Percentiles rank a stretch among this genome's conserved stretches.
Evolutionary conservation across 2,329 filamentous ascomycete species (phyloP).

Genomic region (Sarocladium kiliense): DNA sequence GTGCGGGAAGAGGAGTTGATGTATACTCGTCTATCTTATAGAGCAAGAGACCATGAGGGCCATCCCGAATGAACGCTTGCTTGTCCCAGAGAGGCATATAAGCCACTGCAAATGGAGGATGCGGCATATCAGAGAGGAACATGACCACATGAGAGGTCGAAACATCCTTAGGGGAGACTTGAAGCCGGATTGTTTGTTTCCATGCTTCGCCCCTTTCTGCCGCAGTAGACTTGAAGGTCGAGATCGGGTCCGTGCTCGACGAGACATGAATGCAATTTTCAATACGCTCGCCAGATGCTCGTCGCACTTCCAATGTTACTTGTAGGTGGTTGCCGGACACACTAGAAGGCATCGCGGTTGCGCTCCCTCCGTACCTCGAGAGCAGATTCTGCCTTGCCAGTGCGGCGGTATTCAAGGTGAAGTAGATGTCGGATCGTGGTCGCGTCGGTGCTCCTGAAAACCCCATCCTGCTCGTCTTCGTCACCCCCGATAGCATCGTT

Average conservation of each 20-base stretch:
- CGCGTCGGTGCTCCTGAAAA: constrained; percentile 90
- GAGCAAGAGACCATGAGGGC: constrained; percentile 71
- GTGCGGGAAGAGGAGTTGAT: constrained; percentile 57
- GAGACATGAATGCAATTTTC: constrained; percentile 84
- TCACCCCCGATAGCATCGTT: constrained; percentile 76
- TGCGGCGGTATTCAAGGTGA: constrained; percentile 76
- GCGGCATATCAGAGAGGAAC: constrained; percentile 80
- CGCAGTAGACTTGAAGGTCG: constrained; percentile 83
- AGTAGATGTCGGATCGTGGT: constrained; percentile 87
- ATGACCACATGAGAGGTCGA: constrained; percentile 80
- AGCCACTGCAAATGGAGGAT: constrained; percentile 83
- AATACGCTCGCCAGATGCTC: constrained; percentile 71
- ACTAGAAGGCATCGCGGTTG: constrained; percentile 61
- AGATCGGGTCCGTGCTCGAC: constrained; percentile 72
- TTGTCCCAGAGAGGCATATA: constrained; percentile 94
- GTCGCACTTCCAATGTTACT: constrained; percentile 82
- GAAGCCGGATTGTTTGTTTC: constrained; percentile 82
- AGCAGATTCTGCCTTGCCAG: constrained; percentile 69
- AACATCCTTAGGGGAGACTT: constrained; percentile 74
- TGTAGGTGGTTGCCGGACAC: constrained; percentile 71
- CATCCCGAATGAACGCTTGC: constrained; percentile 84
- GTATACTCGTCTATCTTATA: constrained; percentile 93
- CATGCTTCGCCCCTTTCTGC: constrained; percentile 75
- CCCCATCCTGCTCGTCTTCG: constrained; percentile 81
- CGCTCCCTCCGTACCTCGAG: constrained; percentile 66